Evolutionary conservation across 768 basidiomycete genomes (phyloP).

Genomic region (Rhodotorula kratochvilovae): DNA sequence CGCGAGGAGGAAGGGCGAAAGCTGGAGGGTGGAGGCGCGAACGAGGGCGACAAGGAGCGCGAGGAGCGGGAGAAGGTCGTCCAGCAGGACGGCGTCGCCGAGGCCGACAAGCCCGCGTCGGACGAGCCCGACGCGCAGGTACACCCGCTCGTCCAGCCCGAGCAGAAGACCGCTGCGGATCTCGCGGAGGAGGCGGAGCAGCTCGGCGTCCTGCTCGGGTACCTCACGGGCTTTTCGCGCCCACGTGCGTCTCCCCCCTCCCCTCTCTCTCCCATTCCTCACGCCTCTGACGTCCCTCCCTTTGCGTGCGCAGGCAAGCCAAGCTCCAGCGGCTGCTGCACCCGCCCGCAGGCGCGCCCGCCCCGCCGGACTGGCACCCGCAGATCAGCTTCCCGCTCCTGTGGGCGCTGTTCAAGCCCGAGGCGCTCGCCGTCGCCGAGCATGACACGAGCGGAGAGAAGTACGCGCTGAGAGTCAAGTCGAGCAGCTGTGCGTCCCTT

Average conservation of each 20-base stretch:
- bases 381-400: conserved; percentile 61
- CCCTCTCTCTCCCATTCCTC: background rate
- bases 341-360: background rate
- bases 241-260: background rate
- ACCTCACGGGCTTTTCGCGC: conserved; percentile 46
- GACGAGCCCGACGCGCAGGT: no score
- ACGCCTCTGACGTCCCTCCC: conserved; percentile 50
- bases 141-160: no score
- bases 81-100: no score
- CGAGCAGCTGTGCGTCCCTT: conserved; percentile 3
- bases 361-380: conserved; percentile 47
- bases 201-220: conserved; percentile 55
- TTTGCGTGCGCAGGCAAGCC: conserved; percentile 49
- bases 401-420: conserved; percentile 58
- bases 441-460: conserved; percentile 55
- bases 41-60: no score
- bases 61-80: no score
- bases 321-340: conserved; percentile 54
- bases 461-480: conserved; percentile 2
- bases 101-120: no score
- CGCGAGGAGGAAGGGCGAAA: no score
- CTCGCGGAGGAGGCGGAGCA: conserved; percentile 52
- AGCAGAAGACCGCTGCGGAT: no score
- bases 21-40: no score
- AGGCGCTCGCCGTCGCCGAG: conserved; percentile 54